Conservation (phyloP, 768 basidiomycete species). For the Trametes elegans region DNA sequence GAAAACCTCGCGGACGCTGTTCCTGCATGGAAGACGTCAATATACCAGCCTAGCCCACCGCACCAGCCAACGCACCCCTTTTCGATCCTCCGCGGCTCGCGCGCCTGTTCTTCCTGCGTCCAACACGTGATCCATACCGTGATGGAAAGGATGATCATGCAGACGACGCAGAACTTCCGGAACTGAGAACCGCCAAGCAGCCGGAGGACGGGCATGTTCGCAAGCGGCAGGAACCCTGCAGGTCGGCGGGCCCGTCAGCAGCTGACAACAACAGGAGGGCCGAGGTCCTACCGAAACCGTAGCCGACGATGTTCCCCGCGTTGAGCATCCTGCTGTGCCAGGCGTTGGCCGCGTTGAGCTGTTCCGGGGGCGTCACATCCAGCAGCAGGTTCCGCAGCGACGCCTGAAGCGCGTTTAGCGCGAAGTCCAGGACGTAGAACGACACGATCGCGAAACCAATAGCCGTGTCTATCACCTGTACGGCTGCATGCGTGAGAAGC, state of each 20-base stretch:
- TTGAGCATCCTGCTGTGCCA: constrained; percentile 98
- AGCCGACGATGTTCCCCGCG: constrained; percentile 95
- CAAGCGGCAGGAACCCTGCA: constrained; percentile 85
- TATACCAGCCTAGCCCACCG: background rate
- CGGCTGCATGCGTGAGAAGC: background rate
- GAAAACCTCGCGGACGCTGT: constrained; percentile 39
- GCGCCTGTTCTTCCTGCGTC: constrained; percentile 78
- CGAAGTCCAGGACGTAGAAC: constrained; percentile 95
- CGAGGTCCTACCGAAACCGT: constrained; percentile 69
- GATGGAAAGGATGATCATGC: constrained; percentile 69
- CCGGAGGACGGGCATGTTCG: constrained; percentile 69
- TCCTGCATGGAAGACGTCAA: background rate
- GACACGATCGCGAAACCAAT: constrained; percentile 85
- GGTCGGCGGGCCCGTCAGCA: background rate
- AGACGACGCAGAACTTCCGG: constrained; percentile 91
- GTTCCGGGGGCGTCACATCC: constrained; percentile 85
- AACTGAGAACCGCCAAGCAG: constrained; percentile 91
- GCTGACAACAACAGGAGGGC: background rate
- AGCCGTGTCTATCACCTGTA: constrained; percentile 62
- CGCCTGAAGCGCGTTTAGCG: constrained; percentile 93
- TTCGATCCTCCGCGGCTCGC: constrained; percentile 41
- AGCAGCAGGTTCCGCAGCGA: constrained; percentile 91
- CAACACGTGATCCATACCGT: constrained; percentile 90
- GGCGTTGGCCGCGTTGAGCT: constrained; percentile 92
- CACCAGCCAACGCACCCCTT: constrained; percentile 23